A percentile compares a stretch with the other conserved stretches of the same genome.
These are phyloP conservation scores for Plasmodium sp. DNA, from an alignment of 169 alveolate genomes.

Conservation along the genomic window DNA sequence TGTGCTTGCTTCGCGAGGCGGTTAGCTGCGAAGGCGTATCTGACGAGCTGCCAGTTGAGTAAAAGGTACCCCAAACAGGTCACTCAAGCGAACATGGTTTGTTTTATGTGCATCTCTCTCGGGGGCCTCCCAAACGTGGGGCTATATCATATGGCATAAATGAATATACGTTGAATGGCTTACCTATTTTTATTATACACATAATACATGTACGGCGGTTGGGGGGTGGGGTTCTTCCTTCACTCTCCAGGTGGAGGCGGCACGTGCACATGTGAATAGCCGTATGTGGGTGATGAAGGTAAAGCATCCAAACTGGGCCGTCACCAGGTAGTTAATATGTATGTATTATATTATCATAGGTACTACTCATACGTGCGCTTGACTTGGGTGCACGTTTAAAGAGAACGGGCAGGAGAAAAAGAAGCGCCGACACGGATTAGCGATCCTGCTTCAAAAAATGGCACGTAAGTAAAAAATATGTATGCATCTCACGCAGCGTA, in stretches of 20 bases:
- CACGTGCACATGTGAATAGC: not conserved
- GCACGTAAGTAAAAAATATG: no score
- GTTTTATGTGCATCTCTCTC: not conserved
- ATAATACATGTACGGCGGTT: not conserved
- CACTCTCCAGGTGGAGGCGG: not conserved
- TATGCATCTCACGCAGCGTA: not conserved
- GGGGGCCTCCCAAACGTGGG: not conserved
- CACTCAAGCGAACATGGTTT: not conserved
- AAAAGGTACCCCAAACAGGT: not conserved
- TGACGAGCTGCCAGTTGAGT: not conserved
- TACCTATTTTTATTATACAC: not conserved
- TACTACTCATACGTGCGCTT: not conserved
- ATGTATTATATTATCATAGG: not conserved
- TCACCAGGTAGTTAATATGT: not conserved
- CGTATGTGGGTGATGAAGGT: not conserved
- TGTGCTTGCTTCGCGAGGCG: not conserved
- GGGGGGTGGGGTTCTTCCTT: not conserved
- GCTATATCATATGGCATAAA: not conserved
- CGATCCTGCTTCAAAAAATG: not conserved
- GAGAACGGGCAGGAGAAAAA: not conserved
- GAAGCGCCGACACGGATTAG: not conserved
- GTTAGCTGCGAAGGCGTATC: not conserved
- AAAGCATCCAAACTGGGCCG: not conserved
- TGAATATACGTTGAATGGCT: no score
- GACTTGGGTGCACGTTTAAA: not conserved